Percentiles rank a stretch among this genome's conserved stretches.
Conservation (phyloP, 192 early-diverging fungal species). For the Backusella macrospora region DNA sequence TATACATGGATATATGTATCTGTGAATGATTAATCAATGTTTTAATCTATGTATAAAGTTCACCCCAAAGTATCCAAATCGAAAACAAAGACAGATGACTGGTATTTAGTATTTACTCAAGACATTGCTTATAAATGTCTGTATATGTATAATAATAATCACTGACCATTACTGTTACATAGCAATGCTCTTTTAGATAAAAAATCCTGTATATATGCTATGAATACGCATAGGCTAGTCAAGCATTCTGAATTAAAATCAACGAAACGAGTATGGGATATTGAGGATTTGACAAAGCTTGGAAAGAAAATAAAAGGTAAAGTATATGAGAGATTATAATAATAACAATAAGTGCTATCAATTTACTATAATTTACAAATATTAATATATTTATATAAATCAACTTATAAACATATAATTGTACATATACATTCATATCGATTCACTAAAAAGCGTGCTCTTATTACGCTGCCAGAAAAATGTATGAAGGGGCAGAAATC, state of each 20-base stretch:
- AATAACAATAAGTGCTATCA: too few relatives aligned
- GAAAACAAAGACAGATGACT: slow-evolving; percentile 44
- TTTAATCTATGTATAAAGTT: slow-evolving; percentile 24
- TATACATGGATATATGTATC: neutral
- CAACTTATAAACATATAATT: too few relatives aligned
- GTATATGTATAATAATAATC: too few relatives aligned
- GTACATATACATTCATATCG: too few relatives aligned
- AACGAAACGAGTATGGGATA: slow-evolving; percentile 50
- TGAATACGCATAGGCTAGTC: slow-evolving; percentile 21
- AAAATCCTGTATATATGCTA: slow-evolving; percentile 27
- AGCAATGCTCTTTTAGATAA: slow-evolving; percentile 41
- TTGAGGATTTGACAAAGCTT: slow-evolving; percentile 57
- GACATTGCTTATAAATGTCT: neutral
- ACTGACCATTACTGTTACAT: neutral
- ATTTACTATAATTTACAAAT: too few relatives aligned
- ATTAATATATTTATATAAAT: too few relatives aligned
- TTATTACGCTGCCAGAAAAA: slow-evolving; percentile 55
- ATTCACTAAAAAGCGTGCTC: slow-evolving; percentile 44
- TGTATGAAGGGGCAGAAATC: slow-evolving; percentile 51
- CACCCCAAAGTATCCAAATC: slow-evolving; percentile 35
- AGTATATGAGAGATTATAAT: neutral
- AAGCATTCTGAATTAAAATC: slow-evolving; percentile 8
- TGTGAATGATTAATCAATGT: neutral
- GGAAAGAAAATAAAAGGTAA: slow-evolving; percentile 30
- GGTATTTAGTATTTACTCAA: slow-evolving; percentile 12